These are phyloP conservation scores for Nicotiana sylvestris DNA, from an alignment of 257 asterid species.

Conservation along the genomic window DNA sequence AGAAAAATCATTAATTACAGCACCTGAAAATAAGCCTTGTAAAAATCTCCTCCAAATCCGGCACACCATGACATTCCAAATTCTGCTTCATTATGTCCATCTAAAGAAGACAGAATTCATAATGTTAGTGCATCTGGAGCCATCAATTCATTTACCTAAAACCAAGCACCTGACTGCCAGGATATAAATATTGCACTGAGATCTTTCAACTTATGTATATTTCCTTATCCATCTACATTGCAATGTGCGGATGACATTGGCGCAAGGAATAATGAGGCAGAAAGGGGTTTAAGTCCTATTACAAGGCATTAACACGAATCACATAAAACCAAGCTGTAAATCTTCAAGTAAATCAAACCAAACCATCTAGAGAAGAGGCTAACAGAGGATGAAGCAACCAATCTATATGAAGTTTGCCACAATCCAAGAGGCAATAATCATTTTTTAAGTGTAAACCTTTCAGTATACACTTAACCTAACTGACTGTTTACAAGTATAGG, in stretches of 20 bases:
- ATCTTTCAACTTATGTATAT: background rate
- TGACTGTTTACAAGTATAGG: background rate
- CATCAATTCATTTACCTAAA: background rate
- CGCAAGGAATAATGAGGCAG: background rate
- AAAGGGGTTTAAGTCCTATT: background rate
- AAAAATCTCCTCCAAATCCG: constrained; percentile 84
- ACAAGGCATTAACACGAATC: background rate
- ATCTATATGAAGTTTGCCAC: background rate
- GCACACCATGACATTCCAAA: constrained; percentile 99
- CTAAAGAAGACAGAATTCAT: constrained; percentile 23
- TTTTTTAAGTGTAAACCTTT: background rate
- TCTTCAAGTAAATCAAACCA: background rate
- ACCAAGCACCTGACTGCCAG: background rate
- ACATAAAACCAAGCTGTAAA: background rate
- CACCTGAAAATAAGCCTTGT: constrained; percentile 85
- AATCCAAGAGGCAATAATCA: background rate
- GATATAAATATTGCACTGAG: background rate
- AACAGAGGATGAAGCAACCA: background rate
- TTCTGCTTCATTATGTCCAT: constrained; percentile 94
- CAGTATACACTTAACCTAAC: background rate
- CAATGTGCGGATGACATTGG: background rate
- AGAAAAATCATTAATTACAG: background rate
- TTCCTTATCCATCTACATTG: background rate
- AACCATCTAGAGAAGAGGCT: background rate
- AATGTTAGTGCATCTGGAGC: background rate